Evolutionary conservation across 768 basidiomycete genomes (phyloP), one percentile per base, ranked within the genome.

Genomic region (Wakefieldia striispora): DNA sequence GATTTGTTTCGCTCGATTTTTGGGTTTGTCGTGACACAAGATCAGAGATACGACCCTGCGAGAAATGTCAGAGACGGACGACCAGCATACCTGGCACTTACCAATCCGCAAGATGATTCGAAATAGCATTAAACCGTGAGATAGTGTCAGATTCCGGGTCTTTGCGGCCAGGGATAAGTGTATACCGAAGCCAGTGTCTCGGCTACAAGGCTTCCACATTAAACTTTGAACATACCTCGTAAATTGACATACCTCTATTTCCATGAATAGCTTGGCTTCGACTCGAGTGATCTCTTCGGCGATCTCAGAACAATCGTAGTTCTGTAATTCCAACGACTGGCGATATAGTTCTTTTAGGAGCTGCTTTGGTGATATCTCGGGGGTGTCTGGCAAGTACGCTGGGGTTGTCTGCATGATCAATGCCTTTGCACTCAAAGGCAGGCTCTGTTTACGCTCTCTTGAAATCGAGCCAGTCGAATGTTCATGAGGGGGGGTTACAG

Each of bases 1-100:
- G 50, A 95, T 87, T 58, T 93, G 85, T 50, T 77, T 81, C 4
- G 86, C 88, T 36, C 95, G 84, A 38, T 75, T 67, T 65, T 81
- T 84, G 24, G 84, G 75, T 58, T 84, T 86, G 58, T 91, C 86
- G 50, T 95, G 91, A 49, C 89, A 89, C 13, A 98, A 72, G 45
- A 99, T 93, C 49, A 98, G 71, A 14, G 93, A 93, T 9, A 87
- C 83, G 43, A 94, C 90, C 93, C 95, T 95, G 53, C 14, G 16
- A 19, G 42, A 39, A n/a, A 31, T 6, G 42, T 58, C 49, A 57
- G 26, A 16, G 31, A 5, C 31, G n/a, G 33, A 38, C 17, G 14
- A 48, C 4, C 40, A 19, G 20, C 6, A 20, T 38, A 26, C 7
- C 1, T 17, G 13, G 33, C 41, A 67, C 78, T 43, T 57, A 90